Base-by-base conservation (phyloP, 768 basidiomycete genomes). In the Pleurotus eryngii region DNA sequence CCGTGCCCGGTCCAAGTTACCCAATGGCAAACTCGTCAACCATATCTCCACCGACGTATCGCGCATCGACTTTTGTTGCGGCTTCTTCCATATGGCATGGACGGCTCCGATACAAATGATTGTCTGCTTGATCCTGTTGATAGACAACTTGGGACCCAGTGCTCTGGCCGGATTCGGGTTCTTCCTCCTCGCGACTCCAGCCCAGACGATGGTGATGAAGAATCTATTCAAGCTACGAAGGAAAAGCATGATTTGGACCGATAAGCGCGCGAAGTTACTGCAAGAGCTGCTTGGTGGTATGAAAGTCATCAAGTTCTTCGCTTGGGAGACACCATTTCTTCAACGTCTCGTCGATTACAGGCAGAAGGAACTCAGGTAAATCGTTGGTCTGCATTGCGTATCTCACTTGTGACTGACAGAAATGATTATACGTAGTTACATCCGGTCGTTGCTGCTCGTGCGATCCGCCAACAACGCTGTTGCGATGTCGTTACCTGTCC, bases 31-130 rank as follows among this genome's bases (percentile, higher is more conserved):
- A 67, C 81, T 97, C 9, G 88, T 97, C 60, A 95, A 94, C 62
- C 93, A 96, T 72, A 95, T 98, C 59, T 93, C 91, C 4, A 92
- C 90, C 1, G 93, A 95, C 67, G 85, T 95, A 18, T 93, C 90
- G 26, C 83, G 95, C 18, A 90, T 98, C 66, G 94, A 98, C 67
- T 97, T 94, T 63, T 89, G 87, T 64, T 78, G 83, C 63, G 78
- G 86, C 17, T 90, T 86, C 73, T 89, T 92, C 70, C 90, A 92
- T 63, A 86, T 93, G 79, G 77, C 80, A 39, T 92, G 89, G 87
- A 74, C 87, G 4, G 83, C 86, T 0, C 86, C 86, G 1, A 85
- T 95, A 47, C 90, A 92, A 67, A 80, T 95, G 72, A 67, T 75
- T 15, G 83, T 95, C 48, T 93, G 91, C 68, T 78, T 95, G 4